Evolutionary conservation across 148 eudicot genomes (phyloP), one percentile per base, ranked within the genome.

Genomic region (Simmondsia chinensis): DNA sequence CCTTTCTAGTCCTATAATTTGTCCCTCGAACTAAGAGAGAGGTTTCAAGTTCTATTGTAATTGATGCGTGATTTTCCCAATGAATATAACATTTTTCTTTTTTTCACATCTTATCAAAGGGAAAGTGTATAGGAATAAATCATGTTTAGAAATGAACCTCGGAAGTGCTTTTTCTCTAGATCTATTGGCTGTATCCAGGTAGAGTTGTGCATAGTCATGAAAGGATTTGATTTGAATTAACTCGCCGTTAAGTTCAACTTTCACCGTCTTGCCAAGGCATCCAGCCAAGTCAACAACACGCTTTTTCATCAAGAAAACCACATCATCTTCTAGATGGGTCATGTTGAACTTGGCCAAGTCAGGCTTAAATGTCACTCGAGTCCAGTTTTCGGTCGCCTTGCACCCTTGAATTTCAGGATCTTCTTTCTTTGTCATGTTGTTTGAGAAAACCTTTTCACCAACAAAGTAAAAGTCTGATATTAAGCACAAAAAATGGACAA

Each of bases 291-390:
- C 97, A 25, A 85, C 62, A 34, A 82, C 97, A 9, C 97, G 70
- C 63, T 91, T 91, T 57, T 77, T 82, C 97, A 91, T 91, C 73
- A 91, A 66, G 5, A 83, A 85, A 34, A 91, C 94, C 26, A 74
- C 94, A 56, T 82, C 97, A 51, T 76, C 88, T 61, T 82, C 88
- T 4, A 91, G 74, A 49, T 61, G 56, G 14, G 61, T 65, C 95
- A 91, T 85, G 44, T 66, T 58, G 46, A 91, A 91, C 60, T 85
- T 91, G 0, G 73, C 59, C 19, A 91, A 60, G 63, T 91, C 97
- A 10, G 97, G 97, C 66, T 76, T 79, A 47, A 82, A 91, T 12
- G 95, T 55, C 19, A 91, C 84, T 60, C 74, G 85, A 1, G 97
- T 91, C 97, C 97, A 91, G 54, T 91, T 91, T 26, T 91, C 97